Conservation (phyloP, 108 stramenopile species). For the Fistulifera pelliculosa region DNA sequence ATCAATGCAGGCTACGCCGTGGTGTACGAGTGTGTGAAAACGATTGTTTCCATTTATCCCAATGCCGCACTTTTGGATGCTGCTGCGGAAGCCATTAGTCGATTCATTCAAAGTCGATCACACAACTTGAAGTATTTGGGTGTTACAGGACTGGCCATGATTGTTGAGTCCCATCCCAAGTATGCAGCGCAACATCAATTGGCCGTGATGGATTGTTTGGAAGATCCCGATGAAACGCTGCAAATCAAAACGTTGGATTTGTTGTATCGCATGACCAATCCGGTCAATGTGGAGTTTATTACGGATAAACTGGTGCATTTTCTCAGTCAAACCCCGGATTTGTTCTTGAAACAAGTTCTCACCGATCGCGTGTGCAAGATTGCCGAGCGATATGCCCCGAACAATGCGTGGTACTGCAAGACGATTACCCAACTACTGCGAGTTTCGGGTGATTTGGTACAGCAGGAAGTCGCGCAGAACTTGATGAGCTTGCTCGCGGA, state of each 20-base stretch:
- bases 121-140: constrained; percentile 98
- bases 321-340: constrained; percentile 84
- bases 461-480: constrained; percentile 85
- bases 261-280: constrained; percentile 96
- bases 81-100: constrained; percentile 86
- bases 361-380: constrained; percentile 89
- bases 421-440: constrained; percentile 85
- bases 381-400: constrained; percentile 95
- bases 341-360: constrained; percentile 82
- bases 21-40: constrained; percentile 92
- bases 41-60: constrained; percentile 96
- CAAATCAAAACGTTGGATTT: constrained; percentile 96
- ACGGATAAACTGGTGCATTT: constrained; percentile 80
- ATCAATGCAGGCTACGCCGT: constrained; percentile 99
- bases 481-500: constrained; percentile 94
- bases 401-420: constrained; percentile 85
- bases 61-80: constrained; percentile 91
- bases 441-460: constrained; percentile 92
- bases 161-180: constrained; percentile 93
- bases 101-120: constrained; percentile 83
- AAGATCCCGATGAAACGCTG: constrained; percentile 97
- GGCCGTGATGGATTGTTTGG: constrained; percentile 98
- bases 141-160: constrained; percentile 91
- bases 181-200: constrained; percentile 97
- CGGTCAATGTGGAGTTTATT: constrained; percentile 97